These are phyloP conservation scores for Schizothecium vesticola DNA, from an alignment of 495 filamentous ascomycete species.

Conservation along the genomic window DNA sequence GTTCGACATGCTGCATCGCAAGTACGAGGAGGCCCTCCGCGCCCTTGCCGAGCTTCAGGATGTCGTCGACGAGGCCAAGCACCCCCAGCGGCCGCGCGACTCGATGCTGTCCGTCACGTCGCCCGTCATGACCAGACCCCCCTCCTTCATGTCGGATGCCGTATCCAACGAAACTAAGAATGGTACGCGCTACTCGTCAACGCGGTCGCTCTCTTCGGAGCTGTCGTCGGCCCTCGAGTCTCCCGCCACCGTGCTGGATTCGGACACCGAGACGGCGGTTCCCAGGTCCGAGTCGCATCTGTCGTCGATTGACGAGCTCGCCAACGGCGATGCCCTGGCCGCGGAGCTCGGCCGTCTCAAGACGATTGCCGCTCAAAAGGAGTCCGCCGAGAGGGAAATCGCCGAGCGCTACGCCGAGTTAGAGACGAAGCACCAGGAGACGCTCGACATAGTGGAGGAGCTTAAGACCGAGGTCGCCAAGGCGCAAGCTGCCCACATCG, in stretches of 20 bases:
- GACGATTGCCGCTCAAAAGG: slow-evolving; percentile 66
- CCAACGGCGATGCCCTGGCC: slow-evolving; percentile 34
- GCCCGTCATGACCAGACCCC: slow-evolving; percentile 58
- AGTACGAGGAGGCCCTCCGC: slow-evolving; percentile 85
- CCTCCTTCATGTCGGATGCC: slow-evolving; percentile 89
- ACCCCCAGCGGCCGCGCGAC: slow-evolving; percentile 50
- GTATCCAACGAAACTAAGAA: slow-evolving; percentile 69
- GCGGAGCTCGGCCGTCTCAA: slow-evolving; percentile 68
- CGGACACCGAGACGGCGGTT: slow-evolving; percentile 49
- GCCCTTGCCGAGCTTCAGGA: slow-evolving; percentile 81
- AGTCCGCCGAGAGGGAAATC: slow-evolving; percentile 64
- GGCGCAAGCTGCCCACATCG: slow-evolving; percentile 52
- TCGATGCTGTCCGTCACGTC: slow-evolving; percentile 52
- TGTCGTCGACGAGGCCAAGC: slow-evolving; percentile 73
- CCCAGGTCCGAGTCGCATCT: slow-evolving; percentile 30
- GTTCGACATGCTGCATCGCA: slow-evolving; percentile 73
- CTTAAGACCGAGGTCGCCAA: slow-evolving; percentile 81
- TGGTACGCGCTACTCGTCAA: slow-evolving; percentile 77
- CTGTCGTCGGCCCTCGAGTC: slow-evolving; percentile 90
- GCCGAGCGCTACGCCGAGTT: slow-evolving; percentile 74
- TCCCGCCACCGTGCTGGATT: slow-evolving; percentile 55
- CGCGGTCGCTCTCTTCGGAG: slow-evolving; percentile 93
- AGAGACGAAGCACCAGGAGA: slow-evolving; percentile 72
- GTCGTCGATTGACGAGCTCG: slow-evolving; percentile 24
- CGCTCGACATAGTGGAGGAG: slow-evolving; percentile 79